Base-by-base conservation (phyloP, 345 rosid genomes). In the Gossypium raimondii region DNA sequence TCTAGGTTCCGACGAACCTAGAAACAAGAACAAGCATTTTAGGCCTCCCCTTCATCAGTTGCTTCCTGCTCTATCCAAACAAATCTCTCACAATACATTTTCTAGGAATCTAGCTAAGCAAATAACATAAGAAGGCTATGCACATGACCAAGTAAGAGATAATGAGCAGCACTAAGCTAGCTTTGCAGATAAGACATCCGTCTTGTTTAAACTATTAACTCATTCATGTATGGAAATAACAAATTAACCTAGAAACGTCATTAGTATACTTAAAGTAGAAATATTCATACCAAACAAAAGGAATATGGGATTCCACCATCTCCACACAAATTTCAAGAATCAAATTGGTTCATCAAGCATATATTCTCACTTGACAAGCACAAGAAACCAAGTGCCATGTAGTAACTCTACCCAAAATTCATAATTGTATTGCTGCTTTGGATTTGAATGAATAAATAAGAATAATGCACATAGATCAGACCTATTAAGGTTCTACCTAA, bases 11-110 rank as follows among this genome's bases (percentile, higher is more conserved):
- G 3, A 48, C 22, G 55, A 47, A 34, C 57, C 7, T 24, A 24
- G 56, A 67, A 67, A 41, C 41, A 67, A 24, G 72, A 68, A 27
- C 14, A 68, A 48, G 57, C n/a, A 24, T 68, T 67, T 67, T 50
- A 68, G 9, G 43, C 57, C 56, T 34, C 20, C 20, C 11, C 41
- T 45, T 52, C 27, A n/a, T 70, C 25, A 52, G 7, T 53, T 55
- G 38, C 27, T 52, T 53, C 62, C 50, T 16, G 24, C 14, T 70
- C 10, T 27, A 25, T 48, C 29, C 12, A 45, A 18, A 70, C 64
- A 51, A 50, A 69, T 48, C 73, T 29, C 25, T 53, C 62, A 34
- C 50, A 47, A 70, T 18, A 70, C 57, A 22, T 53, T 34, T 50
- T 70, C 17, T 27, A 27, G 16, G 17, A n/a, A 52, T 70, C 62